Evolutionary conservation across 139 green algal species (phyloP).

Genomic region (Chara braunii): DNA sequence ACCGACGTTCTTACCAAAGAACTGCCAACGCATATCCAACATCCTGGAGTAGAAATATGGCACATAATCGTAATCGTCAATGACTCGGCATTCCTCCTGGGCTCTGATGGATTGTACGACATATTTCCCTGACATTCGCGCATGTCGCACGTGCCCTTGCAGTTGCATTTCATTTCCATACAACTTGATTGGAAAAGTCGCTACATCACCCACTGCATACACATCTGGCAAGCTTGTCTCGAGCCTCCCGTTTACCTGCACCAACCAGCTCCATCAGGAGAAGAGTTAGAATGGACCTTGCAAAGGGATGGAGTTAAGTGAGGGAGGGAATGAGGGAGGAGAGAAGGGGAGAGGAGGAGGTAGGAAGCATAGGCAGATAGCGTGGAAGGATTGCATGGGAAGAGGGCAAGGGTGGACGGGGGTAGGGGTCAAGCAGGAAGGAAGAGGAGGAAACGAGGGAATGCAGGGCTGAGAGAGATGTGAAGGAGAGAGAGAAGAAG

Average conservation of each 20-base stretch:
- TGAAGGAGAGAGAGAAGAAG: no score
- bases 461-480: no score
- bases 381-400: no score
- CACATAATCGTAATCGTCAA: slow-evolving; percentile 73
- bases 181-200: slow-evolving; percentile 66
- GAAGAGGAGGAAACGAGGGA: no score
- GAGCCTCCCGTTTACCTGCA: slow-evolving; percentile 25
- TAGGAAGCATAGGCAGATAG: no score
- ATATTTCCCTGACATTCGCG: slow-evolving; percentile 50
- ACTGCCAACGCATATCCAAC: slow-evolving; percentile 75
- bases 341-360: no score
- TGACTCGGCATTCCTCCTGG: background rate
- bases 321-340: no score
- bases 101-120: background rate
- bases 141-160: slow-evolving; percentile 80
- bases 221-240: slow-evolving; percentile 49
- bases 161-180: slow-evolving; percentile 50
- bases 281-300: no score
- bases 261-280: background rate
- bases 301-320: no score
- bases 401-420: no score
- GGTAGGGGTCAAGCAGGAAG: no score
- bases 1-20: slow-evolving; percentile 45
- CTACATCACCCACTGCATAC: slow-evolving; percentile 85
- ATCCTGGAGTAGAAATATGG: slow-evolving; percentile 85